Evolutionary conservation across 441 rosid species (phyloP), one percentile per base, ranked within the genome.

Genomic region (Kokia cookei): DNA sequence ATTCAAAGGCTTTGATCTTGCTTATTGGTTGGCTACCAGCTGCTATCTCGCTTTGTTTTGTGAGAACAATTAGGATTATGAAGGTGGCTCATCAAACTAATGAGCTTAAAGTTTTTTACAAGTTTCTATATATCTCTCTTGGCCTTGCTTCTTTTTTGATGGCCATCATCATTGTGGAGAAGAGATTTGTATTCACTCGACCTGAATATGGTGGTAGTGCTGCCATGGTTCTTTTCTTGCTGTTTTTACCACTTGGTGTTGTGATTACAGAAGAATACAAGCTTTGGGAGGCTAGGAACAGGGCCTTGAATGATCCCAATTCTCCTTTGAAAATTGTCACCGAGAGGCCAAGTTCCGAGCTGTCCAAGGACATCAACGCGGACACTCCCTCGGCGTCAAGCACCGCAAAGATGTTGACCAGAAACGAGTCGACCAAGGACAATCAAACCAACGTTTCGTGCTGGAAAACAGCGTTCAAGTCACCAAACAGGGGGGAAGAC

Each of bases 401-500:
- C 68, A 19, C 26, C 11, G 68, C 68, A 40, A 51, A 48, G 24
- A 43, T 7, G 10, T n/a, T 50, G 19, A 26, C 43, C 26, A 1
- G 17, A 0, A 48, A 15, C 26, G 58, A 9, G 19, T 60, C 65
- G 6, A 64, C 14, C 43, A 27, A 48, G 2, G 22, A 73, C 2
- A 2, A 26, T 0, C 1, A 17, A 7, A 65, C 55, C 26, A 54
- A 71, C 47, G 77, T 73, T 62, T 87, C 97, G 26, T 88, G 95
- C 75, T 87, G 91, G 88, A 82, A 47, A 73, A 87, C 87, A 2
- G 76, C 76, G 26, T 90, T 90, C 66, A 75, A 71, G 35, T 87
- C 86, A 19, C 97, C 98, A 3, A 73, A 84, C 5, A 83, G 97
- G 82, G 94, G 97, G n/a, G 92, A 90, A 13, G 94, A 93, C 81